Evolutionary conservation across 1,284 basidiomycete species (phyloP).

Genomic region (Pseudozyma hubeiensis): DNA sequence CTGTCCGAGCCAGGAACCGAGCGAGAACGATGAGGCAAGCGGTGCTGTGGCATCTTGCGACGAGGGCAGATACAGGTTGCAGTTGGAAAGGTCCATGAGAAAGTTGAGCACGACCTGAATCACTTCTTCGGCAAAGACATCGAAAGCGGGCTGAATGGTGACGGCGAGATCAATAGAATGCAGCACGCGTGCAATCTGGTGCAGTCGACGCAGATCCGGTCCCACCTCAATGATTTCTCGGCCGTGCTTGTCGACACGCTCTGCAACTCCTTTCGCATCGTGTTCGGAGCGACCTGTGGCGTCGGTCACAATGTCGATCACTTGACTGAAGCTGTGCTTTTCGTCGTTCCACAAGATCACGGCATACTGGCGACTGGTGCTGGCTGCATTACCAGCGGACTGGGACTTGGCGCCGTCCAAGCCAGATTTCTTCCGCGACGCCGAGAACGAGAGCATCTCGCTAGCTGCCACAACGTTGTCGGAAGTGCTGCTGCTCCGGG

Average conservation of each 20-base stretch:
- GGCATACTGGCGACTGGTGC: constrained; percentile 74
- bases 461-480: constrained; percentile 10
- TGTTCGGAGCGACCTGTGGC: constrained; percentile 55
- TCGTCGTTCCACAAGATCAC: constrained; percentile 97
- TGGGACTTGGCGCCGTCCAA: constrained; percentile 17
- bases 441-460: constrained; percentile 20
- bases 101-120: constrained; percentile 71
- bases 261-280: constrained; percentile 75
- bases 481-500: constrained; percentile 1
- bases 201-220: constrained; percentile 76
- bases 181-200: constrained; percentile 83
- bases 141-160: constrained; percentile 86
- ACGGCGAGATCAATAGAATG: constrained; percentile 91
- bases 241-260: constrained; percentile 81
- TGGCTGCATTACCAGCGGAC: constrained; percentile 1
- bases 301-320: constrained; percentile 75
- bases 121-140: constrained; percentile 89
- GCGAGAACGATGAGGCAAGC: constrained; percentile 6
- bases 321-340: constrained; percentile 92
- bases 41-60: constrained; percentile 7
- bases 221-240: constrained; percentile 87
- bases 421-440: constrained; percentile 19
- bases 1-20: constrained; percentile 22
- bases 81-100: constrained; percentile 62
- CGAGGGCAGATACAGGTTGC: constrained; percentile 51